These are phyloP conservation scores for Camelina laxa DNA, from an alignment of 345 rosid species.

Conservation along the genomic window DNA sequence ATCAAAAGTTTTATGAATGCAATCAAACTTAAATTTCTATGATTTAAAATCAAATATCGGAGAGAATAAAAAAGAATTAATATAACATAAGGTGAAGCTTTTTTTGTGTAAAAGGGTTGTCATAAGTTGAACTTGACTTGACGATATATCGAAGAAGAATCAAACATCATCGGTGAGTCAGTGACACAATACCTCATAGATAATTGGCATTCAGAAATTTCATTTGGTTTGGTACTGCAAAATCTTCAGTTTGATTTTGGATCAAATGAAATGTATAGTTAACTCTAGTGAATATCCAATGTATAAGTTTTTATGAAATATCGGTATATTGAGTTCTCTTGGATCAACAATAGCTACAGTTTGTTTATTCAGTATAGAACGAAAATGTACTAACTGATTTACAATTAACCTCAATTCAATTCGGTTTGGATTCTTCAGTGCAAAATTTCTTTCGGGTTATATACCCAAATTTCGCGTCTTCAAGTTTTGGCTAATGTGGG, in stretches of 20 bases:
- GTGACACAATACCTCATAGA: neutral
- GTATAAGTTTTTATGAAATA: neutral
- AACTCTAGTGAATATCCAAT: too few species aligned
- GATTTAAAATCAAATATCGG: neutral
- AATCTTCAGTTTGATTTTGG: too few species aligned
- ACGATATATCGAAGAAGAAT: neutral
- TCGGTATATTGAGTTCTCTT: neutral
- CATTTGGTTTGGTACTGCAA: neutral
- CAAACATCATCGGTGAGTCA: too few species aligned
- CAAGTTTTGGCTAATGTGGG: conserved; percentile 8
- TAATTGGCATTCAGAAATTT: neutral
- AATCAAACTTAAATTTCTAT: neutral
- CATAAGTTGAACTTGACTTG: neutral
- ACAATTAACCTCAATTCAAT: neutral
- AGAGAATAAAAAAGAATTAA: neutral
- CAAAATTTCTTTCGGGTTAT: neutral
- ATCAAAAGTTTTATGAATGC: neutral
- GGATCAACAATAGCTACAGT: neutral
- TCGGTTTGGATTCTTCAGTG: neutral
- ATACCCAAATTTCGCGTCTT: neutral
- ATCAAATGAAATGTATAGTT: too few species aligned
- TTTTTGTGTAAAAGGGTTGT: too few species aligned
- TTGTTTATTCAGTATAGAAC: neutral
- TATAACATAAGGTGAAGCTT: neutral
- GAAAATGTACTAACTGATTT: neutral